Percentiles rank a stretch among this genome's conserved stretches.
phyloP scores from a whole-genome alignment of 257 asterid species.

The Orobanche coerulescens region DNA sequence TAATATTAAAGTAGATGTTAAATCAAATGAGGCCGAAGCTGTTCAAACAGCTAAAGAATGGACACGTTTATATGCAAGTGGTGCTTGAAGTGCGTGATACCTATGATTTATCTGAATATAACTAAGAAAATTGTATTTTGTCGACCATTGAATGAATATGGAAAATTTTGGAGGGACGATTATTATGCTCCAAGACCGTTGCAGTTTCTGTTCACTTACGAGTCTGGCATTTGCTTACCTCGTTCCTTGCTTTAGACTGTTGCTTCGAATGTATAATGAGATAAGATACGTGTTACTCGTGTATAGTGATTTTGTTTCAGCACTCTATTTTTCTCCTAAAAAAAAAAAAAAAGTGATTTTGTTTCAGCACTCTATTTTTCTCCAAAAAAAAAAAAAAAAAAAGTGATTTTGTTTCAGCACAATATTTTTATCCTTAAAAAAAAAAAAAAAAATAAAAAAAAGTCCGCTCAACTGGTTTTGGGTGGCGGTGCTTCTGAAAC shows the following conservation, averaged over 20 bases:
- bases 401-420: background rate
- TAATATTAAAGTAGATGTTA: no score
- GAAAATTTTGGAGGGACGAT: constrained; percentile 24
- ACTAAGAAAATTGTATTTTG: constrained; percentile 27
- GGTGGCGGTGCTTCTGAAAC: no score
- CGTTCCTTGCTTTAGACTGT: constrained; percentile 14
- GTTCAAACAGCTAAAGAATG: constrained; percentile 92
- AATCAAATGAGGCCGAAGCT: constrained; percentile 91
- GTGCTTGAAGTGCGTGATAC: constrained; percentile 39
- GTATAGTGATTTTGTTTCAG: background rate
- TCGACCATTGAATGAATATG: constrained; percentile 23
- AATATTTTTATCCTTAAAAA: background rate
- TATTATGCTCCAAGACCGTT: constrained; percentile 23
- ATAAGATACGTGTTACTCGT: background rate
- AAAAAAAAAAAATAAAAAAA: no score
- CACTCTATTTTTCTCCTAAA: background rate
- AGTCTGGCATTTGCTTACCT: constrained; percentile 10
- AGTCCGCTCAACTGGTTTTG: no score
- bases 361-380: background rate
- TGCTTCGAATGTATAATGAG: constrained; percentile 25
- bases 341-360: no score
- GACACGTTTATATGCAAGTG: constrained; percentile 84
- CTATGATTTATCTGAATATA: constrained; percentile 13
- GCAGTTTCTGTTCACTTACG: constrained; percentile 10
- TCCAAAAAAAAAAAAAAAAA: no score